Evolutionary conservation across 1,284 basidiomycete species (phyloP), one percentile per base, ranked within the genome.

Genomic region (Ceratorhiza oryzae-sativae): DNA sequence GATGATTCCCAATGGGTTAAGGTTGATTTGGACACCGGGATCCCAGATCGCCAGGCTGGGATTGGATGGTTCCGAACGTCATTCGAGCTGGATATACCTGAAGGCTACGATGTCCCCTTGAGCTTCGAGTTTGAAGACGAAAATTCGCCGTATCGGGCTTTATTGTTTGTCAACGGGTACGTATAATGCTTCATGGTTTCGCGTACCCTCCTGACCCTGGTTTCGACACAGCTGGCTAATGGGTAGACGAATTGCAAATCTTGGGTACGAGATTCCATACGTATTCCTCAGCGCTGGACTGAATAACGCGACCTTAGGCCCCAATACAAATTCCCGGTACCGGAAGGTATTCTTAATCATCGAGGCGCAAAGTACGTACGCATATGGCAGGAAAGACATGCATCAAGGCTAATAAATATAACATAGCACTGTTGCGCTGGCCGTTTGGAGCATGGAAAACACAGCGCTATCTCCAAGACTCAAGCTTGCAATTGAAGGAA

Each of bases 51-150:
- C 8, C 75, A 77, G 13, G 85, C 90, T 0, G 90, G 92, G 2
- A 86, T 93, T 12, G 91, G 90, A 0, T 93, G 94, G 82, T 94
- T 92, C 80, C 84, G 90, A 15, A 89, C 90, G 3, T 88, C 86
- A 0, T 90, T 94, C 77, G 80, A 85, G 15, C 81, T 94, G 45
- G 77, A 84, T 41, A 82, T 92, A 41, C 86, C 87, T 0, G 76
- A 77, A n/a, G 86, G 84, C 10, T 79, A 86, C 42, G 91, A 93
- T 76, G 85, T 86, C 4, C 84, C 86, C 72, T 80, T 92, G 75
- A 90, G 87, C 30, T 91, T 93, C 77, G 86, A 83, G 1, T 93
- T 92, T 77, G 85, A 87, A 67, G 83, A 86, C 18, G 34, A 25
- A 32, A 49, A 34, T 6, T 45, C 79, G 73, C 83, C 88, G n/a